Conservation (phyloP, 441 rosid genomes). For the Corymbia calophylla region DNA sequence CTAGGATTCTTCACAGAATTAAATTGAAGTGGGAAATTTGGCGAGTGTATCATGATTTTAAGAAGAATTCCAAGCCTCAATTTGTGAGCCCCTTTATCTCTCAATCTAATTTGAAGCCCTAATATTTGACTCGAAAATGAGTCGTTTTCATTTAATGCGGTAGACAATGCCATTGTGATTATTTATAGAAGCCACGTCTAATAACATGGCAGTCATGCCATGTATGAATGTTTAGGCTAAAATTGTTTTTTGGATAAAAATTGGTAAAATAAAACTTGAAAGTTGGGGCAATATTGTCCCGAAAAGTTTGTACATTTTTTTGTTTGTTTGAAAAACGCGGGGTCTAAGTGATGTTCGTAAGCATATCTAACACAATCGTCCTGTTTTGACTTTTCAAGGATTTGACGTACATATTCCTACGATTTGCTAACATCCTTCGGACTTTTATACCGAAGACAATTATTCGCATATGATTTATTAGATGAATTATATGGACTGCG, state of each 20-base stretch:
- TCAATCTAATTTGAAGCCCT: not conserved
- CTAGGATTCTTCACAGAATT: not conserved
- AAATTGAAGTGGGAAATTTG: not conserved
- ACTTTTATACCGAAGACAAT: not conserved
- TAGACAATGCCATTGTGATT: not conserved
- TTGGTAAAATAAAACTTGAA: not conserved
- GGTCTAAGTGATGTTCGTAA: not conserved
- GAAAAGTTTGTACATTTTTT: not conserved
- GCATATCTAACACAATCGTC: not conserved
- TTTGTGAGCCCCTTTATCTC: not conserved
- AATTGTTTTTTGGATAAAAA: not conserved
- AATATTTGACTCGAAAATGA: not conserved
- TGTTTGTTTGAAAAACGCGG: not conserved
- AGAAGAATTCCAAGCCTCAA: not conserved
- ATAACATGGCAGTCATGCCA: not conserved
- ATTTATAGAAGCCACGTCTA: not conserved
- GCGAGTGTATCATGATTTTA: too few species aligned
- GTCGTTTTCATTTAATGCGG: not conserved
- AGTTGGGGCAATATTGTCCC: not conserved
- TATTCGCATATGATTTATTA: not conserved
- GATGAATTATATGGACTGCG: not conserved
- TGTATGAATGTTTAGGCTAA: not conserved
- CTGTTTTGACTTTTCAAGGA: not conserved
- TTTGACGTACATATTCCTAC: not conserved
- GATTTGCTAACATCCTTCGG: not conserved